Evolutionary conservation across 495 filamentous ascomycete species (phyloP).

Genomic region (Neurospora terricola): DNA sequence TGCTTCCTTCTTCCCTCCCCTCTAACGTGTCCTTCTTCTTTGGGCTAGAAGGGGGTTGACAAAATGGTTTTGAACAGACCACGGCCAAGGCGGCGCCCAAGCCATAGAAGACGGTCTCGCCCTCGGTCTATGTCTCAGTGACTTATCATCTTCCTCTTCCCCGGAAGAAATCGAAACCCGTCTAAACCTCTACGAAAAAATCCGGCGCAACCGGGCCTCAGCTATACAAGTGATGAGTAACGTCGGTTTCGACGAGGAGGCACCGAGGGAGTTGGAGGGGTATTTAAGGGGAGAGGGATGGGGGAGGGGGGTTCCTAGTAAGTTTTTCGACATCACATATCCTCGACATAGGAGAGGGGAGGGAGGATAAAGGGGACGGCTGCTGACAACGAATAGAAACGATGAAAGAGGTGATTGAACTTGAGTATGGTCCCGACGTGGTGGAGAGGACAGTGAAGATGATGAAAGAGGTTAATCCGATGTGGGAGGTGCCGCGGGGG

Average conservation of each 20-base stretch:
- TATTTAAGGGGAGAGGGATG: constrained; percentile 8
- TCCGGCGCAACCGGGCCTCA: constrained; percentile 40
- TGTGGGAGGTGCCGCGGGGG: constrained; percentile 9
- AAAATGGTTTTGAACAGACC: too few relatives aligned
- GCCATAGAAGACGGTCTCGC: constrained; percentile 36
- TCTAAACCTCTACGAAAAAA: constrained; percentile 41
- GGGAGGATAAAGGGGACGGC: too few relatives aligned
- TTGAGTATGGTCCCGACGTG: constrained; percentile 14
- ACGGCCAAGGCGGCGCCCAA: constrained; percentile 38
- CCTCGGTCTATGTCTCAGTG: constrained; percentile 24
- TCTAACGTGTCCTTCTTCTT: too few relatives aligned
- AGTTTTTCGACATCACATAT: too few relatives aligned
- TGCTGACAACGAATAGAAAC: neutral
- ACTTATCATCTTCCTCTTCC: neutral
- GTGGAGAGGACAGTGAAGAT: constrained; percentile 3
- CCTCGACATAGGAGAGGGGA: too few relatives aligned
- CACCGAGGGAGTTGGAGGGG: constrained; percentile 1
- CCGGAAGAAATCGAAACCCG: constrained; percentile 26
- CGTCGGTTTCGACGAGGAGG: constrained; percentile 15
- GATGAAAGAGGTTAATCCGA: constrained; percentile 7
- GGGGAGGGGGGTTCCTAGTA: neutral
- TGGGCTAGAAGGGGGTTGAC: too few relatives aligned
- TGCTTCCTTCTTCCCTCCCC: too few relatives aligned
- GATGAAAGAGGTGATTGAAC: constrained; percentile 7
- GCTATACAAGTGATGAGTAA: constrained; percentile 41